Conservation (phyloP, 2,329 filamentous ascomycete genomes). For the Plectosphaerella plurivora region DNA sequence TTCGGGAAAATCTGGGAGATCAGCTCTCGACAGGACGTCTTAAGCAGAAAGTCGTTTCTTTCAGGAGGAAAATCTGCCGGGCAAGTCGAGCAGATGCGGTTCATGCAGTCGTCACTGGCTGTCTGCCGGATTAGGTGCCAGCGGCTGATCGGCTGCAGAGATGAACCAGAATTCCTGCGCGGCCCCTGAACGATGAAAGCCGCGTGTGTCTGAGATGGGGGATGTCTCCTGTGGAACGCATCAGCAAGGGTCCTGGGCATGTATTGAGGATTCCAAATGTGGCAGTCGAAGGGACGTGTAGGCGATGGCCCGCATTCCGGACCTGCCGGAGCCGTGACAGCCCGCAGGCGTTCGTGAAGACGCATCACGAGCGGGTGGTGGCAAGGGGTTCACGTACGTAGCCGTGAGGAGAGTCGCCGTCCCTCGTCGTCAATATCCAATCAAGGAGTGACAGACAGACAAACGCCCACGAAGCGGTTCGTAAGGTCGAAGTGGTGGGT, state of each 20-base stretch:
- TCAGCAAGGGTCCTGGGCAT: conserved; percentile 5
- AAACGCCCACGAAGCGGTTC: conserved; percentile 10
- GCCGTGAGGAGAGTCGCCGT: conserved; percentile 6
- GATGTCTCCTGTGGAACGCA: conserved; percentile 7
- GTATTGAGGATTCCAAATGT: neutral
- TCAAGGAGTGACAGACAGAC: conserved; percentile 7
- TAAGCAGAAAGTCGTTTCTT: neutral
- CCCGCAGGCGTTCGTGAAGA: conserved; percentile 5
- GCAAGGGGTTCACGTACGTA: conserved; percentile 13
- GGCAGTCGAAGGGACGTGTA: too few species aligned
- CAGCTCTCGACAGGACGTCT: neutral
- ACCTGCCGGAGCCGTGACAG: too few species aligned
- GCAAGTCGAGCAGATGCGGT: neutral
- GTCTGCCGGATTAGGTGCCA: neutral
- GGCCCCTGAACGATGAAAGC: neutral
- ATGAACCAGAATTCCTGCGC: neutral
- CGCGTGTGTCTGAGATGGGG: conserved; percentile 4
- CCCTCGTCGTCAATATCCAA: conserved; percentile 6
- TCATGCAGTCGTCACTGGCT: neutral
- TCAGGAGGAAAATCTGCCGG: neutral
- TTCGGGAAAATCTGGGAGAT: too few species aligned
- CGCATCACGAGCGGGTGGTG: conserved; percentile 4
- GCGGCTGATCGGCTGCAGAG: neutral
- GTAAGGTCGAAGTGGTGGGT: conserved; percentile 5
- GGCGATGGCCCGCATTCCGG: too few species aligned